phyloP scores from a whole-genome alignment of 2,329 filamentous ascomycete genomes.

The Botrytis deweyae region DNA sequence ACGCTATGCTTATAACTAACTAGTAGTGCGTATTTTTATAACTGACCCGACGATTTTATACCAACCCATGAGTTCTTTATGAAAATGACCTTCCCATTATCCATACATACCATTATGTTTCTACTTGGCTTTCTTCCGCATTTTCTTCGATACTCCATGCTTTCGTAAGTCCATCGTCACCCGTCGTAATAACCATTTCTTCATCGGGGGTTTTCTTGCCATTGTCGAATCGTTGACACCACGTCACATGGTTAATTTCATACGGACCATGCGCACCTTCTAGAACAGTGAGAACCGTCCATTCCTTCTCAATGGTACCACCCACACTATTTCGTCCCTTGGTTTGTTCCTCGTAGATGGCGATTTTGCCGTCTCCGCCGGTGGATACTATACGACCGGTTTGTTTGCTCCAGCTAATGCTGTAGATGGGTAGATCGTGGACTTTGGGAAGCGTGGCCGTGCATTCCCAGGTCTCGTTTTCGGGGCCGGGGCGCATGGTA shows the following conservation, averaged over 20 bases:
- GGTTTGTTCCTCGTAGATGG: conserved; percentile 68
- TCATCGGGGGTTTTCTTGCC: conserved; percentile 60
- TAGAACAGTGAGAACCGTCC: conserved; percentile 69
- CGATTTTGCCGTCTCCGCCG: conserved; percentile 81
- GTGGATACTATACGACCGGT: conserved; percentile 82
- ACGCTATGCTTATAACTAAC: conserved; percentile 18
- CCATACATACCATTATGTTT: conserved; percentile 5
- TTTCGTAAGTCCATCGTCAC: conserved; percentile 85
- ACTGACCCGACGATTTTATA: background rate
- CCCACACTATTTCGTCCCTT: conserved; percentile 35
- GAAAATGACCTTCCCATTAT: background rate
- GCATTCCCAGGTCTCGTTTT: conserved; percentile 82
- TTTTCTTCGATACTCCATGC: conserved; percentile 65
- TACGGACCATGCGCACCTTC: conserved; percentile 84
- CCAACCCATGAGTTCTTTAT: background rate
- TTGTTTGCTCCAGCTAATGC: conserved; percentile 76
- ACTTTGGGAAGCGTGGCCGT: conserved; percentile 70
- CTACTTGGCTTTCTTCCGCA: background rate
- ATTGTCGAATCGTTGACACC: conserved; percentile 76
- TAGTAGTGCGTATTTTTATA: background rate
- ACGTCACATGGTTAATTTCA: conserved; percentile 89
- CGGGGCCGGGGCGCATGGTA: conserved; percentile 71
- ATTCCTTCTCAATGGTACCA: conserved; percentile 50
- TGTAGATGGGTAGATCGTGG: conserved; percentile 82
- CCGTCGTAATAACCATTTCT: conserved; percentile 86